These are phyloP conservation scores for Neofusicoccum kwambonambiense DNA, from an alignment of 2,329 filamentous ascomycete genomes.

Conservation along the genomic window DNA sequence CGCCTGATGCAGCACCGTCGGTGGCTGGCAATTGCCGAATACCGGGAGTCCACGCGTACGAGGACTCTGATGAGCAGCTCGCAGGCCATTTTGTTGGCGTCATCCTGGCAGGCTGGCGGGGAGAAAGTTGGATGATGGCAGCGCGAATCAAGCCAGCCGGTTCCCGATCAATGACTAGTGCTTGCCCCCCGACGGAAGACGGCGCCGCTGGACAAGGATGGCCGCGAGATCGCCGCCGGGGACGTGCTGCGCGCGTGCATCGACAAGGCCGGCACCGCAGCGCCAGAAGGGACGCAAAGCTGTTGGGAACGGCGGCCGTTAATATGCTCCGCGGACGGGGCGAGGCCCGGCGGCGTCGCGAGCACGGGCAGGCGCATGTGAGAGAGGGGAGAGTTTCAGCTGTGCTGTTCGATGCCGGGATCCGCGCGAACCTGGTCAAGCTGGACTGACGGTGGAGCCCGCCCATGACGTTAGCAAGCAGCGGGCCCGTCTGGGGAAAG, in stretches of 20 bases:
- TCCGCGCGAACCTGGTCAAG: neutral
- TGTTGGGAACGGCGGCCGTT: neutral
- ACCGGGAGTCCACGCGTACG: neutral
- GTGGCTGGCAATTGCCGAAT: neutral
- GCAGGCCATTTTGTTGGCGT: conserved; percentile 2
- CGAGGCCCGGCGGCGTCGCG: neutral
- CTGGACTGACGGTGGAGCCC: neutral
- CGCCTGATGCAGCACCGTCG: neutral
- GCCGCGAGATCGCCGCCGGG: conserved; percentile 6
- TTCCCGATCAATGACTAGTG: neutral
- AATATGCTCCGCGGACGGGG: neutral
- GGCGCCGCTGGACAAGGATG: conserved; percentile 3
- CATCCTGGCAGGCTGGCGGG: neutral
- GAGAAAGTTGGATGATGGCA: conserved; percentile 9
- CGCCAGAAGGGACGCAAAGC: neutral
- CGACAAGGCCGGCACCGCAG: neutral
- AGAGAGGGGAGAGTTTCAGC: neutral
- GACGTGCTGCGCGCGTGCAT: neutral
- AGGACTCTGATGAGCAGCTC: neutral
- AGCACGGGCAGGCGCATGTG: neutral
- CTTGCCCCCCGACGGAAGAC: neutral
- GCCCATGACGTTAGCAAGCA: conserved; percentile 8
- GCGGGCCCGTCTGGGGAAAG: conserved; percentile 11
- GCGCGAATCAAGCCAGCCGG: neutral
- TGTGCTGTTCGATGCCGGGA: neutral